Conservation (phyloP, 192 early-diverging fungal species). For the Phlyctochytrium planicorne region DNA sequence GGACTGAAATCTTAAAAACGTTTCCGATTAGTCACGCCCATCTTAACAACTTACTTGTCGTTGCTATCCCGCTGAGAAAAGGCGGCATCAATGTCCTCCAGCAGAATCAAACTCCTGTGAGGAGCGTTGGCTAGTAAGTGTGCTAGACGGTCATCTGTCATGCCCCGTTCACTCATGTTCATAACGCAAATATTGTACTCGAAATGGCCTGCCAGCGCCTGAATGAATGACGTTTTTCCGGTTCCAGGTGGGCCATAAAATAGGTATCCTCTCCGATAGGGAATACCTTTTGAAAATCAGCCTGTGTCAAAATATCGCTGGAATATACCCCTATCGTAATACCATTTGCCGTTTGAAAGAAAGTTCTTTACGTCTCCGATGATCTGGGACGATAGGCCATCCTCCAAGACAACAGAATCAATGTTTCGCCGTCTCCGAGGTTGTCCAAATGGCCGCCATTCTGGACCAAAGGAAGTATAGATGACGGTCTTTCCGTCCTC, state of each 20-base stretch:
- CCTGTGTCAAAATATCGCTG: constrained; percentile 15
- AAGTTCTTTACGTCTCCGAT: constrained; percentile 45
- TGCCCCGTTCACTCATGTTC: constrained; percentile 63
- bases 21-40: constrained; percentile 8
- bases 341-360: constrained; percentile 47
- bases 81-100: constrained; percentile 79
- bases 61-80: constrained; percentile 64
- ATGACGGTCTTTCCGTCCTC: constrained; percentile 96
- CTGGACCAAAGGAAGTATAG: constrained; percentile 91
- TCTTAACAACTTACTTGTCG: constrained; percentile 62
- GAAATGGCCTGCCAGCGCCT: constrained; percentile 72
- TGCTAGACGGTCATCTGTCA: constrained; percentile 66
- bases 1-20: constrained; percentile 32
- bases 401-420: constrained; percentile 44
- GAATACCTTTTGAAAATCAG: constrained; percentile 43
- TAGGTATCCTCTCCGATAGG: constrained; percentile 67
- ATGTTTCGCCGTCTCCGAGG: constrained; percentile 75
- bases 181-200: constrained; percentile 77
- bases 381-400: constrained; percentile 31
- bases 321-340: constrained; percentile 60
- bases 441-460: constrained; percentile 95
- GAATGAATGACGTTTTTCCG: constrained; percentile 70
- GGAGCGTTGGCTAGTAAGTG: constrained; percentile 50
- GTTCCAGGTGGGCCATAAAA: constrained; percentile 73
- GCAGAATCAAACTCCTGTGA: constrained; percentile 60